Evolutionary conservation across 139 green algal species (phyloP).

Genomic region (Chlamydomonas schloesseri): DNA sequence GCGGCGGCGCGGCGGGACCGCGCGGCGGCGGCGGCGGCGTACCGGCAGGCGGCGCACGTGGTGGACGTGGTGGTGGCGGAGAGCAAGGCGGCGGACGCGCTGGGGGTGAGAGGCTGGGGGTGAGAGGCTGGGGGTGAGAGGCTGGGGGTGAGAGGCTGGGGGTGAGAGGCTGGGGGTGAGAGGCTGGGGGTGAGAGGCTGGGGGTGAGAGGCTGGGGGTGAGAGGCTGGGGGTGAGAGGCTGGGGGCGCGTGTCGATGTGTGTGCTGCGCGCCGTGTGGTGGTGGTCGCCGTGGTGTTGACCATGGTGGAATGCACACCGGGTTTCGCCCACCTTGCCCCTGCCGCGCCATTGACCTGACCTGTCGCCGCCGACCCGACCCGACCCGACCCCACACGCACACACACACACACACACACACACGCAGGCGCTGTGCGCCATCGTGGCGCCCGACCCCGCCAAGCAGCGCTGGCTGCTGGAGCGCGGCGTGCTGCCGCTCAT

Average conservation of each 20-base stretch:
- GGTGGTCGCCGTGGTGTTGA: too few species aligned
- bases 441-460: constrained; percentile 62
- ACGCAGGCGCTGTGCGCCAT: constrained; percentile 73
- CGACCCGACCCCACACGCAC: too few species aligned
- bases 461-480: constrained; percentile 73
- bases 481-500: constrained; percentile 77
- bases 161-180: background rate
- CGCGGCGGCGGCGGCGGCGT: constrained; percentile 31
- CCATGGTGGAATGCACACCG: too few species aligned
- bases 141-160: too few species aligned
- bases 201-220: too few species aligned
- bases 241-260: too few species aligned
- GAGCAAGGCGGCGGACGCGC: constrained; percentile 53
- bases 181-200: too few species aligned
- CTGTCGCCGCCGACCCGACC: too few species aligned
- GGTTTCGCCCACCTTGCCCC: too few species aligned
- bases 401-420: background rate
- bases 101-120: constrained; percentile 49
- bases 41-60: constrained; percentile 51
- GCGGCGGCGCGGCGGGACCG: background rate
- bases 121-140: background rate
- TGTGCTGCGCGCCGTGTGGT: too few species aligned
- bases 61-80: constrained; percentile 62
- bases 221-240: too few species aligned
- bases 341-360: too few species aligned